Evolutionary conservation across 2,329 filamentous ascomycete genomes (phyloP), one percentile per base, ranked within the genome.

Genomic region (Ophiostoma angusticollis): DNA sequence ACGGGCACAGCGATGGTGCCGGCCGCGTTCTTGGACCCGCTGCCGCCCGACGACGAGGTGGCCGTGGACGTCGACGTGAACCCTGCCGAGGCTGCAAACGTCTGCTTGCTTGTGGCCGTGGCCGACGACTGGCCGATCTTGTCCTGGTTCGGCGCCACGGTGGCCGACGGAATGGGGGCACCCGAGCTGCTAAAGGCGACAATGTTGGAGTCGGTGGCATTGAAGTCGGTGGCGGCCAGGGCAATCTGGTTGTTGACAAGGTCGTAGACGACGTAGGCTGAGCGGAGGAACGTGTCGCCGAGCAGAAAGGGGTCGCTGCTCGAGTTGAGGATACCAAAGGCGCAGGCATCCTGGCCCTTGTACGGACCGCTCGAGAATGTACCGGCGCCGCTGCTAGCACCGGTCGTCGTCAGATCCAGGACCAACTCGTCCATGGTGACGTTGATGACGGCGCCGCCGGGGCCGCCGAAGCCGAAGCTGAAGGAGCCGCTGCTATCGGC

Each of bases 241-340:
- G 52, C 70, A 40, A 76, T 60, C 49, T 74, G 58, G 50, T 74
- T 69, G 53, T 75, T 75, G 36, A 65, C 61, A 16, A 75, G 56
- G 45, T 77, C 72, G 45, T 74, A 76, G 7, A 75, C 70, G 6
- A 75, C 67, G 44, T 75, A 77, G 1, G 71, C 72, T 1, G 70
- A 75, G 39, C 72, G 65, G 23, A 76, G 54, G 50, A 77, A 76
- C 0, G 67, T 71, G 48, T 74, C 72, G 31, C 72, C 72, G 9
- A 76, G 61, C 30, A 75, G 57, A 46, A 57, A 70, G 0, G 63
- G 56, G 3, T 54, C 45, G 17, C 50, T 50, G 17, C 54, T 62
- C 35, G 62, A 58, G 50, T 70, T 70, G 48, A 71, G 64, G 41
- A 78, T 68, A 28, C 74, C 74, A 41, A 78, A 74, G 38, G 63